These are phyloP conservation scores for Saccharomycopsis oosterbeekiorum DNA, from an alignment of 805 yeast genomes.

Conservation along the genomic window DNA sequence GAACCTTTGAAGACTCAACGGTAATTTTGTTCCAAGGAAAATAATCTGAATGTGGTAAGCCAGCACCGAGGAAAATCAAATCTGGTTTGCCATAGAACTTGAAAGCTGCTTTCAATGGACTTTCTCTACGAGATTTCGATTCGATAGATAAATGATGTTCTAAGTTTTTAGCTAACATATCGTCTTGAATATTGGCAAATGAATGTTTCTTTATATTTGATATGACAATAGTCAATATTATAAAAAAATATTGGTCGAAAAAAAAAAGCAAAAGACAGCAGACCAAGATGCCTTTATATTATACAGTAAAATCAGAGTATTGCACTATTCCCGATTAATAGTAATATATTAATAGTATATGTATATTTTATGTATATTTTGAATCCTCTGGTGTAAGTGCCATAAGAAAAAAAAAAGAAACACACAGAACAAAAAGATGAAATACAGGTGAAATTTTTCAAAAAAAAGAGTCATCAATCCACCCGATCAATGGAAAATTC, in stretches of 20 bases:
- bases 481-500: not conserved
- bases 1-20: conserved; percentile 68
- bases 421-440: not conserved
- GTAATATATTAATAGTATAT: not conserved
- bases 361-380: not conserved
- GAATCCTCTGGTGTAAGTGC: not conserved
- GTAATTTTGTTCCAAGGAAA: conserved; percentile 81
- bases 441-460: not conserved
- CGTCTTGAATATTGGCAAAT: no score
- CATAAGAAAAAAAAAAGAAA: not conserved
- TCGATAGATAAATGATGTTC: conserved; percentile 68
- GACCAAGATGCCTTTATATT: not conserved
- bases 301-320: no score
- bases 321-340: no score
- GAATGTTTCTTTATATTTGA: not conserved
- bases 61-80: conserved; percentile 88
- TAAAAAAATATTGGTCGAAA: not conserved
- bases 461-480: not conserved
- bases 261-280: not conserved
- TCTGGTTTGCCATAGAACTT: conserved; percentile 64
- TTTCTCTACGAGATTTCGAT: conserved; percentile 63
- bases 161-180: conserved; percentile 49
- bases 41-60: conserved; percentile 81
- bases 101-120: conserved; percentile 80
- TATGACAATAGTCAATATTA: not conserved